Percentiles rank a stretch among this genome's conserved stretches.
phyloP scores from a whole-genome alignment of 169 alveolate species.

The Plasmodium vivax region DNA sequence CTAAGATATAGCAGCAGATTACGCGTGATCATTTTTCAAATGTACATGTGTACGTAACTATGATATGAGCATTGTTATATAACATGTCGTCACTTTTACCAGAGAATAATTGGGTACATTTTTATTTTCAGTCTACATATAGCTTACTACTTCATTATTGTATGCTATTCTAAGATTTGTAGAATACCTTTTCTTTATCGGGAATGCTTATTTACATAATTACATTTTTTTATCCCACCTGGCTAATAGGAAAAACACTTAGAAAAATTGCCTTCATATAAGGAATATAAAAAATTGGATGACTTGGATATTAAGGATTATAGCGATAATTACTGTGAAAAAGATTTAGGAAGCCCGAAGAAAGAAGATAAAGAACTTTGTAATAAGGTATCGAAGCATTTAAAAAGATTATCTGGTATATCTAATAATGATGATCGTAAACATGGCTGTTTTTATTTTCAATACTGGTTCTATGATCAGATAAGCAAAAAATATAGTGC shows the following conservation, averaged over 20 bases:
- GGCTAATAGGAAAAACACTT: too few relatives aligned
- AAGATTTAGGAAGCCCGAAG: background rate
- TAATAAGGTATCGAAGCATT: background rate
- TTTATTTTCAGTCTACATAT: background rate
- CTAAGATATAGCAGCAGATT: too few relatives aligned
- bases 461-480: background rate
- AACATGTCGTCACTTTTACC: background rate
- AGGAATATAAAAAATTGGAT: too few relatives aligned
- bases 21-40: too few relatives aligned
- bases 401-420: background rate
- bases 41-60: too few relatives aligned
- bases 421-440: background rate
- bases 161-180: background rate
- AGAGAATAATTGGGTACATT: too few relatives aligned
- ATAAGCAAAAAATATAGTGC: background rate
- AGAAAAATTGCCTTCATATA: too few relatives aligned
- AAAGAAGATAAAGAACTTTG: background rate
- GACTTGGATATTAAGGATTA: too few relatives aligned
- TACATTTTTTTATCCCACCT: background rate
- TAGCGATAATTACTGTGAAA: background rate
- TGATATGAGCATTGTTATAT: too few relatives aligned
- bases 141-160: background rate
- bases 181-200: too few relatives aligned
- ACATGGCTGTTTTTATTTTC: too few relatives aligned
- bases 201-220: background rate